Conservation (phyloP, 805 yeast species). For the Zygoascus bituminiphila region DNA sequence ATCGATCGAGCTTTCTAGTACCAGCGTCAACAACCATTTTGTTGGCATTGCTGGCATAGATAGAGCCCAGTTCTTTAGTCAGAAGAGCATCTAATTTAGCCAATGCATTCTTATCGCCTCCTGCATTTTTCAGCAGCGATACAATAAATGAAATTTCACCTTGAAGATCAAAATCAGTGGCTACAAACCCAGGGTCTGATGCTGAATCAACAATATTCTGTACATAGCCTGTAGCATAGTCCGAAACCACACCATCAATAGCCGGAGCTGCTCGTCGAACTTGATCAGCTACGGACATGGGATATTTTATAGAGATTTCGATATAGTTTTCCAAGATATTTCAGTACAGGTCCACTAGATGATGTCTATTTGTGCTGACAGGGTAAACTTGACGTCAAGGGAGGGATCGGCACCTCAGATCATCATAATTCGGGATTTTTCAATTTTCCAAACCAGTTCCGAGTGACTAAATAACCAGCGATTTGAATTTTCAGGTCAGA, state of each 20-base stretch:
- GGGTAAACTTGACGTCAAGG: neutral
- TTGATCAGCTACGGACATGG: conserved; percentile 31
- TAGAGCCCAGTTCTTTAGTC: conserved; percentile 38
- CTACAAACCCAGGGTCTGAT: conserved; percentile 73
- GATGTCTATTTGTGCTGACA: neutral
- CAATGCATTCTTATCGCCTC: conserved; percentile 59
- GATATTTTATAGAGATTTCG: conserved; percentile 7
- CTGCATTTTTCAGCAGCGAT: conserved; percentile 67
- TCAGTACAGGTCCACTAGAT: neutral
- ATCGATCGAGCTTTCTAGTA: conserved; percentile 68
- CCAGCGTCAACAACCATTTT: conserved; percentile 54
- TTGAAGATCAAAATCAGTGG: conserved; percentile 50
- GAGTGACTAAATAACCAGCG: too few relatives aligned
- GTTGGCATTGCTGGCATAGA: conserved; percentile 37
- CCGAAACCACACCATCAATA: conserved; percentile 79
- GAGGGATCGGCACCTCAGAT: neutral
- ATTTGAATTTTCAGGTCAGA: too few relatives aligned
- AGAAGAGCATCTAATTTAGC: conserved; percentile 44
- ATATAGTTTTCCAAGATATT: neutral
- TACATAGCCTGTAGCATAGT: conserved; percentile 85
- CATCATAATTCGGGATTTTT: neutral
- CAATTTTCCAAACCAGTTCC: neutral
- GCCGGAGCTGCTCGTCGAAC: conserved; percentile 82
- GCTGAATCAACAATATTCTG: conserved; percentile 72
- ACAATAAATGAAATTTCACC: conserved; percentile 62